Base-by-base conservation (phyloP, 1,284 basidiomycete species). In the Sphagnurus paluster region DNA sequence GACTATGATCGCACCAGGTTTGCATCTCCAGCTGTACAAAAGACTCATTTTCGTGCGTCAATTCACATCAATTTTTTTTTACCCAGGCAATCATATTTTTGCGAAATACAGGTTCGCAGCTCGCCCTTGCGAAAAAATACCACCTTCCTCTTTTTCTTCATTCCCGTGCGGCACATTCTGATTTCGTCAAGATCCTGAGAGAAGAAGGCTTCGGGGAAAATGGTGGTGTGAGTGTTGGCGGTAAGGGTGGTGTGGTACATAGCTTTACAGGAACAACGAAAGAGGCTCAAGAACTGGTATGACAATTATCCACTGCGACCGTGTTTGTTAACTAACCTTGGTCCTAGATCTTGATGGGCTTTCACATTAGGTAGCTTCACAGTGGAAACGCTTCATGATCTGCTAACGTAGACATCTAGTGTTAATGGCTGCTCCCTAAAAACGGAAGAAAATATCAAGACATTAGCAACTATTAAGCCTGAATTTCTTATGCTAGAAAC, bases 391-490 rank as follows among this genome's bases (percentile, higher is more conserved):
- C 14, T 8, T 23, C 14, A 23, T 42, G 33, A 23, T 20, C 3
- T 24, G 10, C 23, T 30, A 32, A 38, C 40, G 87, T 14, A 13
- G 28, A 14, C 9, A 39, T n/a, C n/a, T n/a, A 68, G 64, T 44
- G 66, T 92, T 44, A 93, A 93, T 54, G 91, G 92, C 0, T 94
- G 93, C 62, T 87, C 85, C 2, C 67, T 96, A 53, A 95, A 94
- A 67, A 91, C 88, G 0, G 71, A 76, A 30, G 82, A 85, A 39
- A 90, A 90, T 56, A 66, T 95, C 0, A 67, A 75, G 1, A 75
- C 80, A 1, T 74, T 82, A 6, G 77, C 77, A 47, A 63, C 72
- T 2, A 79, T 95, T 21, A 84, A 77, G 1, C 71, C 80, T 2
- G 80, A 85, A 24, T 73, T 72, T 45, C 65, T 96, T 38, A 72